Conservation (phyloP, 768 basidiomycete species). For the Crucibulum laeve region DNA sequence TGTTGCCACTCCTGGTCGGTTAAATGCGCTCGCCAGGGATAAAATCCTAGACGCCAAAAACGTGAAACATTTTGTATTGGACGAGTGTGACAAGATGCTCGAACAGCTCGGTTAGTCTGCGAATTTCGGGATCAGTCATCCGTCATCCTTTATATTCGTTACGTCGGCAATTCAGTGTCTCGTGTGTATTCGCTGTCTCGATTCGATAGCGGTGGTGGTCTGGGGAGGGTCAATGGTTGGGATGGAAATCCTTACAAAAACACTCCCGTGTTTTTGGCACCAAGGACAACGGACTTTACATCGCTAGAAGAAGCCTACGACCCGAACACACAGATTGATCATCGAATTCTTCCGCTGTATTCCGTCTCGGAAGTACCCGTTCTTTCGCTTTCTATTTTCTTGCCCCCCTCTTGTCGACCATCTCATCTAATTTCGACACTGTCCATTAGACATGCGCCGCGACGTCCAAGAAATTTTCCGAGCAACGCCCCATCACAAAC, state of each 20-base stretch:
- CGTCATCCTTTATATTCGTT: conserved; percentile 48
- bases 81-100: conserved; percentile 99
- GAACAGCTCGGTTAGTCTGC: conserved; percentile 99
- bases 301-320: conserved; percentile 18
- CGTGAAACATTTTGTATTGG: conserved; percentile 98
- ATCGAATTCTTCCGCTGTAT: conserved; percentile 20
- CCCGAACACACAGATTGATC: conserved; percentile 21
- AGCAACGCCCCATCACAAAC: conserved; percentile 98
- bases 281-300: neutral
- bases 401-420: conserved; percentile 44
- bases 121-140: conserved; percentile 63
- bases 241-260: neutral
- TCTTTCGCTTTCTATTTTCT: conserved; percentile 47
- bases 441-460: conserved; percentile 97
- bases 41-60: conserved; percentile 93
- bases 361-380: too few species aligned
- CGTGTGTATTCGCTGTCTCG: conserved; percentile 27
- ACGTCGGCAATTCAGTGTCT: conserved; percentile 37
- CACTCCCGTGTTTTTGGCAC: neutral
- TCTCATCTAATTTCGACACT: conserved; percentile 66
- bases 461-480: conserved; percentile 99
- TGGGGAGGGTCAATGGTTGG: neutral
- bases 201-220: neutral
- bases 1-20: conserved; percentile 95
- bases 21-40: conserved; percentile 94